Evolutionary conservation across 345 rosid genomes (phyloP).

Genomic region (Citrus sinensis): DNA sequence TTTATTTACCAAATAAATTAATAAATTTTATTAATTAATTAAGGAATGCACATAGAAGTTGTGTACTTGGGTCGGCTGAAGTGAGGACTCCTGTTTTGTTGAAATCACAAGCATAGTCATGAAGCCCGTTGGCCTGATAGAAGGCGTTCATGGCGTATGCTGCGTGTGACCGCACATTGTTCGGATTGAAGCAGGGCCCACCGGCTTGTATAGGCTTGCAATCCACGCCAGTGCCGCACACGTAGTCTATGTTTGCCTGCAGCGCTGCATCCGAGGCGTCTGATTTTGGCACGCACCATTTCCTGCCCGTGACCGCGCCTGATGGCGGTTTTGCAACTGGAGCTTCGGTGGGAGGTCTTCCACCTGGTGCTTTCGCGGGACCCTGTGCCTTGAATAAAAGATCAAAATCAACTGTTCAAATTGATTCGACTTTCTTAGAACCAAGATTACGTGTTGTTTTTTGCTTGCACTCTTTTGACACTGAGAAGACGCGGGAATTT

Average conservation of each 20-base stretch:
- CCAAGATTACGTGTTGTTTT: neutral
- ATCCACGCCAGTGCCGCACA: slow-evolving; percentile 47
- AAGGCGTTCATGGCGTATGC: slow-evolving; percentile 66
- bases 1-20: neutral
- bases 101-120: slow-evolving; percentile 54
- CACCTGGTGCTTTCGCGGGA: slow-evolving; percentile 18
- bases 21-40: too few species aligned
- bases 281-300: slow-evolving; percentile 59
- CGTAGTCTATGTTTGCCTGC: slow-evolving; percentile 68
- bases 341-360: slow-evolving; percentile 10
- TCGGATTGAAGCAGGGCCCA: slow-evolving; percentile 53
- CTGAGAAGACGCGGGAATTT: neutral
- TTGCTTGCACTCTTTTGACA: neutral
- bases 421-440: neutral
- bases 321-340: slow-evolving; percentile 29
- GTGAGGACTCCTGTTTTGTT: slow-evolving; percentile 44
- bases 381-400: slow-evolving; percentile 28
- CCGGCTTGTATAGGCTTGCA: slow-evolving; percentile 54
- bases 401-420: neutral
- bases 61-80: slow-evolving; percentile 49
- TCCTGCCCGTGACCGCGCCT: slow-evolving; percentile 13
- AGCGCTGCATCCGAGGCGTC: slow-evolving; percentile 40
- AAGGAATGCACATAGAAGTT: neutral
- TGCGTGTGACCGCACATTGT: slow-evolving; percentile 57
- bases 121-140: slow-evolving; percentile 48